Conservation (phyloP, 768 basidiomycete species). For the Podaxis pistillaris region DNA sequence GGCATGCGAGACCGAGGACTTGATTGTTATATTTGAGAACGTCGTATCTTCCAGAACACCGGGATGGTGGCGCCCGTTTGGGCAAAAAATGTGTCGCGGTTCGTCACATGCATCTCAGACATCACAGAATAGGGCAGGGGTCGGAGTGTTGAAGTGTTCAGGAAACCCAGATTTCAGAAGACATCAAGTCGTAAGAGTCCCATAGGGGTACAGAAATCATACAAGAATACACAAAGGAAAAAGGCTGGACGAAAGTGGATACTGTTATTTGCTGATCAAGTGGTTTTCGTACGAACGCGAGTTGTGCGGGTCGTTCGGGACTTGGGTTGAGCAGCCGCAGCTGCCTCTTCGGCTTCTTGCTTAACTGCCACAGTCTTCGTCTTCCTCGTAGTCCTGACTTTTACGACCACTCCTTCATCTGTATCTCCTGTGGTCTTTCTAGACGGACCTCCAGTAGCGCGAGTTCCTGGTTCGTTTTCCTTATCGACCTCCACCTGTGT, state of each 20-base stretch:
- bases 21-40: too few species aligned
- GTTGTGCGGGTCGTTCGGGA: conserved; percentile 30
- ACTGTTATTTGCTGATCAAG: conserved; percentile 14
- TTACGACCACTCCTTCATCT: conserved; percentile 30
- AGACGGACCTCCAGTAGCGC: conserved; percentile 17
- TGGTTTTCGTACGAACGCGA: conserved; percentile 35
- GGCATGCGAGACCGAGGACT: too few species aligned
- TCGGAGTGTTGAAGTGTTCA: background rate
- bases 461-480: conserved; percentile 33
- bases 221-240: background rate
- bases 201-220: background rate
- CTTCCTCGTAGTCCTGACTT: conserved; percentile 35
- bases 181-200: background rate
- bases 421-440: conserved; percentile 22
- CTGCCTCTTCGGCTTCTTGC: conserved; percentile 22
- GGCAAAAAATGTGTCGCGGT: too few species aligned
- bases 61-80: too few species aligned
- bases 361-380: conserved; percentile 25
- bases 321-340: conserved; percentile 20
- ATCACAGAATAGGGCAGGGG: background rate
- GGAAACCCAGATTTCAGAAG: background rate
- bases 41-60: too few species aligned
- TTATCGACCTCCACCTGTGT: conserved; percentile 32
- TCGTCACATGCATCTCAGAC: too few species aligned
- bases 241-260: background rate